Base-by-base conservation (phyloP, 148 eudicot species). In the Polygonum aviculare region DNA sequence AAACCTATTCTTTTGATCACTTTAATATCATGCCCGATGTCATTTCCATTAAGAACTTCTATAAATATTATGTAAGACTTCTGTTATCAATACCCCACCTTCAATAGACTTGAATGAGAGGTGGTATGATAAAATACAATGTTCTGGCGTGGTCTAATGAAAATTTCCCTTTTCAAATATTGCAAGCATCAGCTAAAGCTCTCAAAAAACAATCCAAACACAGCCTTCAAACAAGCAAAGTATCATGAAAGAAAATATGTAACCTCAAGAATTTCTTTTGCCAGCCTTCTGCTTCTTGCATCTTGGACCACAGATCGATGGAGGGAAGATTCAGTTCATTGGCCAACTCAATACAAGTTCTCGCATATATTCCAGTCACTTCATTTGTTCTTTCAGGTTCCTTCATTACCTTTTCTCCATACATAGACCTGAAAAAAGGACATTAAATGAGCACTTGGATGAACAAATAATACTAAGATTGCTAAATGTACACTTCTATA, bases 361-460 rank as follows among this genome's bases (percentile, higher is more conserved):
- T 81, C 21, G 96, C 93, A 76, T 94, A 94, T 12, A 60, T 65
- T 80, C 88, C 93, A 1, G 98, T 50, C 15, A 73, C 82, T 80
- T 92, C 97, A 74, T 94, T 94, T 69, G 98, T 92, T 76, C 98
- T 89, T 82, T 92, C 98, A 4, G 93, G 95, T 63, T 83, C 80
- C 71, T 81, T 67, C 88, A 88, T 84, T 76, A 91, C 96, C 52
- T 88, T 92, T 11, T 92, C 96, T 9, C 90, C 93, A 78, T 88
- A 90, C 7, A 87, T 5, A 18, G 92, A 94, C 86, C 98, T 94
- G 87, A 41, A 6, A 67, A 40, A 67, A 67, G 21, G 15, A 14
- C 44, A 67, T 67, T 8, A 36, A 67, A 67, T 36, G 72, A 35
- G 72, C 41, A 67, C 36, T 45, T 15, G 72, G n/a, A 36, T 62